phyloP scores from a whole-genome alignment of 495 filamentous ascomycete species.

The Aspergillus steynii region DNA sequence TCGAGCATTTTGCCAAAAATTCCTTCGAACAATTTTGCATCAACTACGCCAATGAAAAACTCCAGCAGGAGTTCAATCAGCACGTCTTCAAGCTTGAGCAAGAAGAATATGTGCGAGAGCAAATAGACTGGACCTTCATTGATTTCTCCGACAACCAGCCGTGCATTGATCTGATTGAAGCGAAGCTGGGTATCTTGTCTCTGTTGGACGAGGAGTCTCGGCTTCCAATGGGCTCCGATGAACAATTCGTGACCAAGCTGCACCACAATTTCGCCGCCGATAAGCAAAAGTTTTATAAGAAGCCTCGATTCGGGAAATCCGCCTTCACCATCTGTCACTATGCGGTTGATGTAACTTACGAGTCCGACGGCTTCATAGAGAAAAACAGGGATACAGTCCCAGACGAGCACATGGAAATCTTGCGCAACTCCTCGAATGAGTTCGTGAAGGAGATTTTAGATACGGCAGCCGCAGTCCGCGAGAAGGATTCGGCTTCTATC shows the following conservation, averaged over 20 bases:
- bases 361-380: slow-evolving; percentile 99
- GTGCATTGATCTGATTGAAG: slow-evolving; percentile 99
- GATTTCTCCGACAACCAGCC: slow-evolving; percentile 99
- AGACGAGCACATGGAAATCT: slow-evolving; percentile 94
- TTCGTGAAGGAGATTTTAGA: slow-evolving; percentile 87
- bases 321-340: slow-evolving; percentile 99
- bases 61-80: slow-evolving; percentile 99
- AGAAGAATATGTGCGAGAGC: slow-evolving; percentile 93
- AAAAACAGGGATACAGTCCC: slow-evolving; percentile 99
- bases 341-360: slow-evolving; percentile 97
- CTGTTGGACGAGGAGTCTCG: slow-evolving; percentile 95
- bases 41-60: slow-evolving; percentile 99
- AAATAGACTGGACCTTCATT: slow-evolving; percentile 99
- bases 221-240: slow-evolving; percentile 94
- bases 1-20: slow-evolving; percentile 99
- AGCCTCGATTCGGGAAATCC: slow-evolving; percentile 95
- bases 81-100: slow-evolving; percentile 99
- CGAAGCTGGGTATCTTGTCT: slow-evolving; percentile 88
- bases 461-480: slow-evolving; percentile 79
- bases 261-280: slow-evolving; percentile 90
- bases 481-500: slow-evolving; percentile 80
- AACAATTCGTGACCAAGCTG: slow-evolving; percentile 96
- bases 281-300: slow-evolving; percentile 98
- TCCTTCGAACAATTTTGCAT: slow-evolving; percentile 99
- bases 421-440: slow-evolving; percentile 77